These are phyloP conservation scores for Candida suzukii DNA, from an alignment of 805 yeast species.

Conservation along the genomic window DNA sequence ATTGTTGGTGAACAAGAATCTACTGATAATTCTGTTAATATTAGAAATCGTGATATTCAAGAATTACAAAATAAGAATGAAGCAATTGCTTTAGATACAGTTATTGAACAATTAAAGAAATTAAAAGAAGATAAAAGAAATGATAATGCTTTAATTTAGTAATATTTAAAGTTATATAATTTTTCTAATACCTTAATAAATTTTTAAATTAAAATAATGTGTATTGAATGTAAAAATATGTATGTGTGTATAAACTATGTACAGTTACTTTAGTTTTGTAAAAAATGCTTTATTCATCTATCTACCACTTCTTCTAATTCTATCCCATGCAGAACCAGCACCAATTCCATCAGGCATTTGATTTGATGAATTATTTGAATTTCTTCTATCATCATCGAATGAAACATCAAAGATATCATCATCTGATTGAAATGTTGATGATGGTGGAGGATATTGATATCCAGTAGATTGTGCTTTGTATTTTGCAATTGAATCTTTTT, in stretches of 20 bases:
- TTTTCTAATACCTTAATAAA: too few species aligned
- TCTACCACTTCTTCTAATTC: slow-evolving; percentile 1
- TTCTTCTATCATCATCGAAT: not conserved
- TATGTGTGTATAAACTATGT: not conserved
- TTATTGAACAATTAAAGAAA: slow-evolving; percentile 57
- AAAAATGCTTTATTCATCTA: too few species aligned
- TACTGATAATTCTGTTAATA: slow-evolving; percentile 72
- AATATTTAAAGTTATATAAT: too few species aligned
- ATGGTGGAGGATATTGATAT: not conserved
- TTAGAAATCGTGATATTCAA: slow-evolving; percentile 93
- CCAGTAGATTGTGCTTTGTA: not conserved
- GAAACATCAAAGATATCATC: not conserved
- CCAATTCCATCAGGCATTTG: not conserved
- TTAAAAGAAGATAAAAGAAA: slow-evolving; percentile 70
- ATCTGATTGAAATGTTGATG: not conserved
- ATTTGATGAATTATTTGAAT: not conserved
- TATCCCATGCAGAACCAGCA: not conserved
- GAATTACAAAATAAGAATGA: slow-evolving; percentile 92
- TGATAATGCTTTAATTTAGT: slow-evolving; percentile 44
- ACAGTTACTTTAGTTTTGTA: not conserved
- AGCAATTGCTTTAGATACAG: slow-evolving; percentile 64
- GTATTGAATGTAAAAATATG: too few species aligned
- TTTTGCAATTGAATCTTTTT: not conserved
- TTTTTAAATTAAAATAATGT: not conserved
- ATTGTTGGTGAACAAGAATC: slow-evolving; percentile 96